These are phyloP conservation scores for Phycomyces nitens DNA, from an alignment of 192 early-diverging fungal genomes.

Conservation along the genomic window DNA sequence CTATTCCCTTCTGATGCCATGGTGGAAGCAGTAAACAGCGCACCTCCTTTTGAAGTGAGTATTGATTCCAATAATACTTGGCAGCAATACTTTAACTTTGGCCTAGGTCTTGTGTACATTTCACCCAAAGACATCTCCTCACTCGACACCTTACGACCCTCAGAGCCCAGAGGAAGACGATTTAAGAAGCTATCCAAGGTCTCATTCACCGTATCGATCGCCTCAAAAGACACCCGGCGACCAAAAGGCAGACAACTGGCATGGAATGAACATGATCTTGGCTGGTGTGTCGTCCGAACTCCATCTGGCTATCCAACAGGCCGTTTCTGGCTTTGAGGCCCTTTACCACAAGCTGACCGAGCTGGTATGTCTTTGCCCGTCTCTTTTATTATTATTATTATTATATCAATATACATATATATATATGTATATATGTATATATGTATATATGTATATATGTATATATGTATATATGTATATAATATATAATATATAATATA, in stretches of 20 bases:
- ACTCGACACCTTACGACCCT: not conserved
- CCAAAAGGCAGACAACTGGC: conserved; percentile 4
- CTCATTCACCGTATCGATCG: not conserved
- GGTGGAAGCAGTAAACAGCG: conserved; percentile 33
- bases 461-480: no score
- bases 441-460: no score
- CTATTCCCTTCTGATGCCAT: conserved; percentile 53
- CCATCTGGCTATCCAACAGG: conserved; percentile 6
- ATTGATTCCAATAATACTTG: not conserved
- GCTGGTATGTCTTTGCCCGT: conserved; percentile 3
- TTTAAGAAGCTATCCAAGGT: not conserved
- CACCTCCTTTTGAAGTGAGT: conserved; percentile 23
- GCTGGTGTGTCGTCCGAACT: conserved; percentile 10
- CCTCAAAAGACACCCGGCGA: conserved; percentile 6
- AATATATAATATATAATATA: no score
- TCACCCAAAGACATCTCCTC: conserved; percentile 8
- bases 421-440: no score
- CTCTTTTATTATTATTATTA: not conserved
- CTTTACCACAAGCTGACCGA: conserved; percentile 17
- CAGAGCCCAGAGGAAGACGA: not conserved
- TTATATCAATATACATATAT: not conserved
- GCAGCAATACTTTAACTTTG: not conserved
- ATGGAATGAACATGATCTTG: conserved; percentile 10
- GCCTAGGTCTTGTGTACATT: not conserved
- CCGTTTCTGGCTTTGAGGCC: conserved; percentile 5